Conservation (phyloP, 352 stramenopile genomes). For the Pythium myriotylum region DNA sequence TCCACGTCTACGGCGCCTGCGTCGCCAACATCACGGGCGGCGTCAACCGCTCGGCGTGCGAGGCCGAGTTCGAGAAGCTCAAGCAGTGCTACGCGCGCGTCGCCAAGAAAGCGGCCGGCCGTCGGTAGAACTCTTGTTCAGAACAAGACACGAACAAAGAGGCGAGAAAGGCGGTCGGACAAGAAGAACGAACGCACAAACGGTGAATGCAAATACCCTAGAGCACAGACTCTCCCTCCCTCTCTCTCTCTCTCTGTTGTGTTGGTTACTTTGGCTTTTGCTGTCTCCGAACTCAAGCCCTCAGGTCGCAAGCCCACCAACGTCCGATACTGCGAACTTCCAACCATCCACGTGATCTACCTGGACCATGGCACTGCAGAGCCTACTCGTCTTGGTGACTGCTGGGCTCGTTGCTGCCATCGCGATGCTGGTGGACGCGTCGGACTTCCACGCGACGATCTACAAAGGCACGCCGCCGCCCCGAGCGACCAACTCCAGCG, state of each 20-base stretch:
- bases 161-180: too few species aligned
- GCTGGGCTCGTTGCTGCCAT: background rate
- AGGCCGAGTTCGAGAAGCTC: conserved; percentile 76
- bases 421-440: background rate
- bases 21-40: conserved; percentile 64
- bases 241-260: too few species aligned
- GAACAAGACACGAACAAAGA: too few species aligned
- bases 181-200: too few species aligned
- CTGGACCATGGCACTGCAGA: too few species aligned
- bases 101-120: conserved; percentile 31
- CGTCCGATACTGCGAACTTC: too few species aligned
- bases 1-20: conserved; percentile 81
- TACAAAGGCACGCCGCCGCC: conserved; percentile 7
- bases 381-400: background rate
- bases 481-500: background rate
- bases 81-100: conserved; percentile 64
- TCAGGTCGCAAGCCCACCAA: too few species aligned
- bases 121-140: too few species aligned
- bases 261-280: too few species aligned
- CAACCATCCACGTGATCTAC: too few species aligned
- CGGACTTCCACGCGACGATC: background rate
- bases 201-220: background rate
- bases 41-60: conserved; percentile 54
- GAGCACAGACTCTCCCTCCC: too few species aligned
- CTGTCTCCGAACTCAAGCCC: too few species aligned